A percentile compares a stretch with the other conserved stretches of the same genome.
phyloP scores from a whole-genome alignment of 2,329 filamentous ascomycete genomes.

The Exserohilum turcica region DNA sequence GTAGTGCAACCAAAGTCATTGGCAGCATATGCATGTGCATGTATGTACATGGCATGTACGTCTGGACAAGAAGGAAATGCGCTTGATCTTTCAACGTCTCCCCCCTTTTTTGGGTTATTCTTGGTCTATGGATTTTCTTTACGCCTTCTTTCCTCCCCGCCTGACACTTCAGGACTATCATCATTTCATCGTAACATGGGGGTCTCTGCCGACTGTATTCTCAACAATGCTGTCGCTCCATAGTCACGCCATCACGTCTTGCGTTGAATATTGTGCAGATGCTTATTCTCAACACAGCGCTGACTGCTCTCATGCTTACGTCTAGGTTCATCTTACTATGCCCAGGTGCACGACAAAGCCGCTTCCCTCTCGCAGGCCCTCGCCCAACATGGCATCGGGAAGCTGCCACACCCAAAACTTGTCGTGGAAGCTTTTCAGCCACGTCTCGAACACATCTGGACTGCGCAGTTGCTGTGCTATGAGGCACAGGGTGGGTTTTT shows the following conservation, averaged over 20 bases:
- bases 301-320: too few relatives aligned
- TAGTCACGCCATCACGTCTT: background rate
- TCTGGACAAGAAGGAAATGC: background rate
- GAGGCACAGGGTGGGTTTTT: conserved; percentile 70
- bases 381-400: conserved; percentile 65
- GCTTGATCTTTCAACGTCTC: background rate
- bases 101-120: background rate
- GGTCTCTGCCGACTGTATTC: background rate
- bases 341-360: conserved; percentile 87
- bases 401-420: conserved; percentile 79
- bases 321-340: conserved; percentile 27
- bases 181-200: background rate
- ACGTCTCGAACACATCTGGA: conserved; percentile 81
- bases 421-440: conserved; percentile 71
- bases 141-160: too few relatives aligned
- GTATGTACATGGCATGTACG: too few relatives aligned
- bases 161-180: background rate
- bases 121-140: background rate
- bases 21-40: too few relatives aligned
- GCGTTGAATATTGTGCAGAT: too few relatives aligned
- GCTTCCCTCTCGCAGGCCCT: conserved; percentile 64
- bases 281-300: too few relatives aligned
- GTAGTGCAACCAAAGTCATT: background rate
- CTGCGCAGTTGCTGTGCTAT: conserved; percentile 89
- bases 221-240: background rate